A percentile compares a stretch with the other conserved stretches of the same genome.
phyloP scores from a whole-genome alignment of 176 grass and related monocot genomes.

The Puya raimondii region DNA sequence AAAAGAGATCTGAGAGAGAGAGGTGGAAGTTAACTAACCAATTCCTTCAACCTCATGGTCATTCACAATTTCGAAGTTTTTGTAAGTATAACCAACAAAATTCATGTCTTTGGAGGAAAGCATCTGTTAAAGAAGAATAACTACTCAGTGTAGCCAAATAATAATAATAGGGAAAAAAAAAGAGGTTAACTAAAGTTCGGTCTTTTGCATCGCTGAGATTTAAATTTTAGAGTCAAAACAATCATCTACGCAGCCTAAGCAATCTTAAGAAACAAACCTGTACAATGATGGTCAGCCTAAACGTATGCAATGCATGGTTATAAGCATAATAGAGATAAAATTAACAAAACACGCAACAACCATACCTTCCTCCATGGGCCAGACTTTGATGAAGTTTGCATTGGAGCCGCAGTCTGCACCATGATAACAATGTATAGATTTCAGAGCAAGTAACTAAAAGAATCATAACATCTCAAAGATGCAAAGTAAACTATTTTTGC shows the following conservation, averaged over 20 bases:
- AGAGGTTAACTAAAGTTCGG: background rate
- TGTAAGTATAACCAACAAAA: constrained; percentile 98
- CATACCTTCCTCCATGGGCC: constrained; percentile 97
- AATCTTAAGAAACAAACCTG: too few relatives aligned
- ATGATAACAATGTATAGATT: constrained; percentile 25
- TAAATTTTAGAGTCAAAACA: too few relatives aligned
- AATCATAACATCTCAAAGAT: background rate
- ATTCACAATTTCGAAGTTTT: constrained; percentile 98
- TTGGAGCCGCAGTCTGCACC: constrained; percentile 49
- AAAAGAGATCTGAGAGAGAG: background rate
- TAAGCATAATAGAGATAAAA: background rate
- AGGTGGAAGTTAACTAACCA: constrained; percentile 33
- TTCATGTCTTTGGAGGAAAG: constrained; percentile 98
- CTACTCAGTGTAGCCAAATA: constrained; percentile 6
- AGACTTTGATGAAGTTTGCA: constrained; percentile 87
- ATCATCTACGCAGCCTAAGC: too few relatives aligned
- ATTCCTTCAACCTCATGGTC: constrained; percentile 88
- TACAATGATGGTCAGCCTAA: too few relatives aligned
- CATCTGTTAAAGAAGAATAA: constrained; percentile 49
- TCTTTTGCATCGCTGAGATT: too few relatives aligned
- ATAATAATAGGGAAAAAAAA: constrained; percentile 18
- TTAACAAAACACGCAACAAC: background rate
- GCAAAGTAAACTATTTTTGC: background rate
- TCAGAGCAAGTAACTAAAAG: background rate
- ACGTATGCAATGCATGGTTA: too few relatives aligned